These are phyloP conservation scores for Psophocarpus tetragonolobus DNA, from an alignment of 306 rosid species.

Conservation along the genomic window DNA sequence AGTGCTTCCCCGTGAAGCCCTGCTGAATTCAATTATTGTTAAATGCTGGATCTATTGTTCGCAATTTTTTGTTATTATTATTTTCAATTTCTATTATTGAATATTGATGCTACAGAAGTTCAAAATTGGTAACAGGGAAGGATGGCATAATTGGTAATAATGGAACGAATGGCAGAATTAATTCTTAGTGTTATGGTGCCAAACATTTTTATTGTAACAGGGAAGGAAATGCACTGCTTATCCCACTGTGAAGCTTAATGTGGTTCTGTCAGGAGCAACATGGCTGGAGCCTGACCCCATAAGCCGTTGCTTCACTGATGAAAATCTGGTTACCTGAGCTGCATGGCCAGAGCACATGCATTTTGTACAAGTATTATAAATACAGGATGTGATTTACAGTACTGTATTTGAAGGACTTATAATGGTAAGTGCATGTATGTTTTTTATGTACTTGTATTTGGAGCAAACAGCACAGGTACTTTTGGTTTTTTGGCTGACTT, in stretches of 20 bases:
- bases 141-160: not conserved
- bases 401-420: conserved; percentile 21
- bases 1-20: not conserved
- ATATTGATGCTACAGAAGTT: conserved; percentile 3
- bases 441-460: not conserved
- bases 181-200: not conserved
- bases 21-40: not conserved
- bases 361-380: conserved; percentile 10
- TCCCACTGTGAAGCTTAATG: conserved; percentile 79
- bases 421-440: conserved; percentile 3
- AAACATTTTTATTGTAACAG: conserved; percentile 35
- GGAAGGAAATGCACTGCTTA: conserved; percentile 92
- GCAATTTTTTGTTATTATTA: not conserved
- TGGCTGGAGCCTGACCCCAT: conserved; percentile 95
- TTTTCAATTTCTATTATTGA: not conserved
- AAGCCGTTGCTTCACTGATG: conserved; percentile 79
- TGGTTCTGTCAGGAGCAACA: conserved; percentile 66
- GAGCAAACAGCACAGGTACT: not conserved
- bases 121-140: too few species aligned
- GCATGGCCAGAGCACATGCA: conserved; percentile 70
- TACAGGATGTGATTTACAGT: conserved; percentile 1
- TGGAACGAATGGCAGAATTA: not conserved
- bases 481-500: not conserved
- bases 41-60: not conserved
- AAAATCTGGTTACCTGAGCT: conserved; percentile 85